Percentiles rank a stretch among this genome's conserved stretches.
These are phyloP conservation scores for Chloropicon primus DNA, from an alignment of 139 green algal species.

Conservation along the genomic window DNA sequence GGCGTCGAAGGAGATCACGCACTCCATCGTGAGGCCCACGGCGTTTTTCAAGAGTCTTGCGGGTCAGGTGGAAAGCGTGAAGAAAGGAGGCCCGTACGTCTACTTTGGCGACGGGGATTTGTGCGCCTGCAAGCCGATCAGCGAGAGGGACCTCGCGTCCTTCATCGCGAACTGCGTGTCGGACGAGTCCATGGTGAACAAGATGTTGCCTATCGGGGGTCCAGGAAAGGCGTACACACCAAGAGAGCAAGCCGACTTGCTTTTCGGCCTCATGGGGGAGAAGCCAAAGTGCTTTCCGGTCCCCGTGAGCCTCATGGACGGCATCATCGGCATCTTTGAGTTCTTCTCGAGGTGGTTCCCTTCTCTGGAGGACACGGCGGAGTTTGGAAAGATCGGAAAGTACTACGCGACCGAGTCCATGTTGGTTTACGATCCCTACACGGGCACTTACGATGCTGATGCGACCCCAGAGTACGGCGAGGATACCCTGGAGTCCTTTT, in stretches of 20 bases:
- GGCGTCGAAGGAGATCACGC: conserved; percentile 60
- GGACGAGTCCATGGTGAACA: conserved; percentile 20
- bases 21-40: conserved; percentile 93
- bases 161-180: conserved; percentile 17
- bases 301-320: conserved; percentile 91
- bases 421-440: conserved; percentile 74
- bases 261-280: conserved; percentile 75
- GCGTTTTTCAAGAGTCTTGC: conserved; percentile 98
- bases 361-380: conserved; percentile 47
- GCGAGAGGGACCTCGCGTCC: conserved; percentile 74
- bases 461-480: conserved; percentile 82
- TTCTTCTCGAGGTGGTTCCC: conserved; percentile 70
- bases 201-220: conserved; percentile 89
- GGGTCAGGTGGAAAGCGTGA: conserved; percentile 77
- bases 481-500: conserved; percentile 90
- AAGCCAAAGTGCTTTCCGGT: conserved; percentile 76
- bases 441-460: conserved; percentile 56
- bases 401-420: conserved; percentile 98
- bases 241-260: conserved; percentile 76
- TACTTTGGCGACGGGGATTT: conserved; percentile 97
- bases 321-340: conserved; percentile 81
- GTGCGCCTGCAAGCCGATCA: conserved; percentile 96
- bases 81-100: conserved; percentile 90
- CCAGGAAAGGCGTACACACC: conserved; percentile 74
- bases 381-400: conserved; percentile 89